Evolutionary conservation across 768 basidiomycete genomes (phyloP).

Genomic region (Hypholoma fasciculare): DNA sequence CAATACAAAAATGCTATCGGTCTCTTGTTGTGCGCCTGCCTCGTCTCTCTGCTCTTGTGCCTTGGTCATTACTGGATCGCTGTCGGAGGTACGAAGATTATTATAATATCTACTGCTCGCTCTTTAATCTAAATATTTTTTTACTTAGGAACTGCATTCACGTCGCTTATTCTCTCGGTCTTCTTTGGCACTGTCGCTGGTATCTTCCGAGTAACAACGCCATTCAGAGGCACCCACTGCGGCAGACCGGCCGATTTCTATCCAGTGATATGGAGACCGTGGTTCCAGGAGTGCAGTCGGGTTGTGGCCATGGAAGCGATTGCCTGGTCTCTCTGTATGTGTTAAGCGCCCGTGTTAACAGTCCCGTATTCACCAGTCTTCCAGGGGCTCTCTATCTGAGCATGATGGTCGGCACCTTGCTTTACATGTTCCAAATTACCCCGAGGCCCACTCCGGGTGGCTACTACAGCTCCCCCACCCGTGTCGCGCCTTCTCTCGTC

Average conservation of each 20-base stretch:
- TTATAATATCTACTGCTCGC: too few relatives aligned
- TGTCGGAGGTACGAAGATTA: slow-evolving; percentile 21
- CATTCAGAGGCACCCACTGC: slow-evolving; percentile 26
- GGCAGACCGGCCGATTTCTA: slow-evolving; percentile 16
- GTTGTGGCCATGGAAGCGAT: slow-evolving; percentile 28
- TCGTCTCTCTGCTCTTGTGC: slow-evolving; percentile 24
- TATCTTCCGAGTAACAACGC: slow-evolving; percentile 24
- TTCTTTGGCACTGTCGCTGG: slow-evolving; percentile 35
- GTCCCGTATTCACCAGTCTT: not conserved
- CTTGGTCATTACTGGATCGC: slow-evolving; percentile 25
- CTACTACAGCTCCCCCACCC: slow-evolving; percentile 19
- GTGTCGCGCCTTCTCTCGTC: not conserved
- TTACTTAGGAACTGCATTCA: slow-evolving; percentile 23
- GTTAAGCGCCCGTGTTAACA: not conserved
- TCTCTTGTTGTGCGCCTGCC: slow-evolving; percentile 24
- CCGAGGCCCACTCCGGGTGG: slow-evolving; percentile 23
- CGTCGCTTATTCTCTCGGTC: slow-evolving; percentile 27
- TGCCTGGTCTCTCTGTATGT: slow-evolving; percentile 31
- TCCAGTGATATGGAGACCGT: slow-evolving; percentile 24
- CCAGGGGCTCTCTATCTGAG: slow-evolving; percentile 27
- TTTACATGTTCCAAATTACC: slow-evolving; percentile 26
- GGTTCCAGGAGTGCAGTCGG: slow-evolving; percentile 21
- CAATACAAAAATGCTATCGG: slow-evolving; percentile 31
- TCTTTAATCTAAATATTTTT: not conserved
- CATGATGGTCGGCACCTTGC: slow-evolving; percentile 25